Conservation (phyloP, 2,329 filamentous ascomycete genomes). For the Botrytis fragariae region DNA sequence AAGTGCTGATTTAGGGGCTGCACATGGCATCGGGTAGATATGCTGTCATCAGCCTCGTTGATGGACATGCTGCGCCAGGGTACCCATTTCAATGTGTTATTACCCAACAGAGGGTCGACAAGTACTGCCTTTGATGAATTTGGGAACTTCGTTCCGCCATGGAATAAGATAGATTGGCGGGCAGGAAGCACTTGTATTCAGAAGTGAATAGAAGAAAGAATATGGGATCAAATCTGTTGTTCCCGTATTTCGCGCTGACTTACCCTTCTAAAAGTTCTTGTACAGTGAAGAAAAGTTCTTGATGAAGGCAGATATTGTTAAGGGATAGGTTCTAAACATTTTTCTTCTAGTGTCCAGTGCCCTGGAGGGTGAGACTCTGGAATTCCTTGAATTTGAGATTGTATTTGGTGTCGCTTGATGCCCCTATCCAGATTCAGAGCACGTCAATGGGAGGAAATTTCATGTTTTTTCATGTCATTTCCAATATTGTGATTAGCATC, state of each 20-base stretch:
- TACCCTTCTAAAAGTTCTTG: too few species aligned
- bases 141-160: neutral
- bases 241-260: too few species aligned
- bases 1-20: neutral
- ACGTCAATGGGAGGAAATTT: neutral
- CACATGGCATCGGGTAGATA: neutral
- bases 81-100: fast-evolving
- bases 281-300: too few species aligned
- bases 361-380: too few species aligned
- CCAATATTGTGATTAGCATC: neutral
- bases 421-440: neutral
- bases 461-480: neutral
- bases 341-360: fast-evolving
- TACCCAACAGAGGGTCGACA: neutral
- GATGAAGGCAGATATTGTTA: fast-evolving
- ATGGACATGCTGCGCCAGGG: neutral
- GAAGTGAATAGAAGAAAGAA: neutral
- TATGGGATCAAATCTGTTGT: neutral
- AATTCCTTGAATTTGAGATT: too few species aligned
- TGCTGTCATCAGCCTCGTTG: neutral
- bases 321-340: too few species aligned
- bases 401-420: neutral
- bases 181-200: neutral
- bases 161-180: neutral
- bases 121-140: neutral